These are phyloP conservation scores for Pyrus bretschneideri DNA, from an alignment of 306 rosid genomes.

Conservation along the genomic window DNA sequence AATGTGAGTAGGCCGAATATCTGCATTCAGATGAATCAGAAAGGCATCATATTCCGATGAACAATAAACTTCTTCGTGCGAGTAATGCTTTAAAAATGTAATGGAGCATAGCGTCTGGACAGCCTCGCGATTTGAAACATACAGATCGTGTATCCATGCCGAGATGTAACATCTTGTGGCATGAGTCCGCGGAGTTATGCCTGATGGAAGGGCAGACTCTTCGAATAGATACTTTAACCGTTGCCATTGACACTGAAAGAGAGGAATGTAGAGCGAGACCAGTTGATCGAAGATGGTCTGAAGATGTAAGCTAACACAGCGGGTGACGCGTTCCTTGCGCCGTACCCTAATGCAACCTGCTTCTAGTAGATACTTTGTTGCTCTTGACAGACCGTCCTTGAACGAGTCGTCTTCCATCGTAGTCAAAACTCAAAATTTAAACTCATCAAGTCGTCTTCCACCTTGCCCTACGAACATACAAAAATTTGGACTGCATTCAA, in stretches of 20 bases:
- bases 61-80: background rate
- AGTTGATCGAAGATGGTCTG: background rate
- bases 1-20: background rate
- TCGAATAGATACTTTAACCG: background rate
- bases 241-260: background rate
- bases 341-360: background rate
- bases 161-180: background rate
- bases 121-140: background rate
- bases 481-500: too few species aligned
- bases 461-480: too few species aligned
- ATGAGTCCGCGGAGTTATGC: background rate
- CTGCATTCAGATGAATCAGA: background rate
- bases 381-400: background rate
- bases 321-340: background rate
- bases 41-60: background rate
- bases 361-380: background rate
- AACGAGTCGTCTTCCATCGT: background rate
- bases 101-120: background rate
- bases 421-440: background rate
- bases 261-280: background rate
- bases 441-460: background rate
- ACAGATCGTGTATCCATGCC: background rate
- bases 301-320: background rate
- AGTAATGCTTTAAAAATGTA: background rate
- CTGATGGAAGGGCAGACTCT: background rate